phyloP scores from a whole-genome alignment of 2,329 filamentous ascomycete genomes.

The Diplodia mutila region DNA sequence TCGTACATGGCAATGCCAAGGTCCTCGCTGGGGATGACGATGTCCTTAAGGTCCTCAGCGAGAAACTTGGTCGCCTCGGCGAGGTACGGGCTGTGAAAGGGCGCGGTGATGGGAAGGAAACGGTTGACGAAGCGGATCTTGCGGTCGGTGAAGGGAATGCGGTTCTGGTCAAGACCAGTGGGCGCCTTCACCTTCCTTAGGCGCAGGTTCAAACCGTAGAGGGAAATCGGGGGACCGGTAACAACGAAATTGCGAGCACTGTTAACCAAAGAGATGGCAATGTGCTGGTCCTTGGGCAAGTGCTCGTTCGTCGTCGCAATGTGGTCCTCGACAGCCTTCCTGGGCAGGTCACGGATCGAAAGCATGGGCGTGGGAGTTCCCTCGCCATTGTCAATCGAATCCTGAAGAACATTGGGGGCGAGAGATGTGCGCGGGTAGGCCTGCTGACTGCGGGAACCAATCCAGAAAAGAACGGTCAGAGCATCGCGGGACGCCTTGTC shows the following conservation, averaged over 20 bases:
- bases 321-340: constrained; percentile 89
- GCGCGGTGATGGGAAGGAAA: constrained; percentile 95
- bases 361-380: constrained; percentile 97
- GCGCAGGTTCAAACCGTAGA: constrained; percentile 94
- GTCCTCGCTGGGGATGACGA: constrained; percentile 72
- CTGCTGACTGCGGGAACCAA: constrained; percentile 94
- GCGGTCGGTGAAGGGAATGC: constrained; percentile 90
- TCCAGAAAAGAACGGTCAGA: constrained; percentile 96
- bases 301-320: constrained; percentile 97
- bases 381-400: constrained; percentile 92
- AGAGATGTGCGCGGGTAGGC: constrained; percentile 94
- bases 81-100: constrained; percentile 97
- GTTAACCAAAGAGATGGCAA: constrained; percentile 93
- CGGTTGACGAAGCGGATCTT: constrained; percentile 97
- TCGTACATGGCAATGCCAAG: constrained; percentile 87
- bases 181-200: constrained; percentile 96
- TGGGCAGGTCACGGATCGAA: constrained; percentile 90
- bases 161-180: constrained; percentile 94
- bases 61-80: constrained; percentile 80
- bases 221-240: constrained; percentile 90
- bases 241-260: constrained; percentile 97
- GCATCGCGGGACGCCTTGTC: constrained; percentile 77
- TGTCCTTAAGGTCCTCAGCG: constrained; percentile 81
- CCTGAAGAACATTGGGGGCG: constrained; percentile 85
- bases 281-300: constrained; percentile 87